Evolutionary conservation across 208 protist species (phyloP).

Genomic region (Novymonas esmeraldas): DNA sequence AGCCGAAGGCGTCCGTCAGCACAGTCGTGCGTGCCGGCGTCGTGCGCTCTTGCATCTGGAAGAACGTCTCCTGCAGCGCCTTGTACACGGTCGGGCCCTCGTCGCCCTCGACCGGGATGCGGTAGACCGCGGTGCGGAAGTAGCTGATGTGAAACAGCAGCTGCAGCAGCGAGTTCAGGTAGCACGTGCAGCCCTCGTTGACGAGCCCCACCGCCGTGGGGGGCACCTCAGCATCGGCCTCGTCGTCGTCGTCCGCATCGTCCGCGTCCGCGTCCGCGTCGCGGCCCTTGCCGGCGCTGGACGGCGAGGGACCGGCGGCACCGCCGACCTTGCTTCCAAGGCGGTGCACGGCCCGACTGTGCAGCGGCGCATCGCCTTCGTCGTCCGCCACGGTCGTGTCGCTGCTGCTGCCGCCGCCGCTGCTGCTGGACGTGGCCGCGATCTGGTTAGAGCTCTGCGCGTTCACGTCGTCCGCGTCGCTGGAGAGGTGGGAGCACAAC

Average conservation of each 20-base stretch:
- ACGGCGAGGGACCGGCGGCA: neutral
- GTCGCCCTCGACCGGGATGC: conserved; percentile 56
- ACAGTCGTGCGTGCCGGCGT: conserved; percentile 70
- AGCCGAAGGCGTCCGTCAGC: conserved; percentile 91
- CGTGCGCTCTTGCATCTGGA: conserved; percentile 81
- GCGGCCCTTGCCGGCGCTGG: neutral
- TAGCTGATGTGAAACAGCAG: conserved; percentile 85
- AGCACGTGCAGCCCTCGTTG: conserved; percentile 93
- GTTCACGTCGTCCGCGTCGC: conserved; percentile 9
- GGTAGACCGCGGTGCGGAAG: conserved; percentile 88
- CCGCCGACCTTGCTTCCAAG: neutral
- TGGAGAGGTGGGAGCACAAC: conserved; percentile 8
- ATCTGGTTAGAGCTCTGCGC: conserved; percentile 18
- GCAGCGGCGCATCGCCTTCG: neutral
- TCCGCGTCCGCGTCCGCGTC: neutral
- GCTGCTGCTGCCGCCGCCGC: conserved; percentile 18
- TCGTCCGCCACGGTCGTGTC: conserved; percentile 9
- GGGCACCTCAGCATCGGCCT: neutral
- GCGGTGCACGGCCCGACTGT: neutral
- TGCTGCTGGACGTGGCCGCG: conserved; percentile 17
- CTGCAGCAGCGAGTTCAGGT: conserved; percentile 92
- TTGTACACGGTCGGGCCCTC: conserved; percentile 46
- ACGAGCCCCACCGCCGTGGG: conserved; percentile 66
- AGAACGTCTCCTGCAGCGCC: conserved; percentile 87
- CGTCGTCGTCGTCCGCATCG: neutral